phyloP scores from a whole-genome alignment of 2,329 filamentous ascomycete species.

The Nothophaeocryptopus gaeumannii region DNA sequence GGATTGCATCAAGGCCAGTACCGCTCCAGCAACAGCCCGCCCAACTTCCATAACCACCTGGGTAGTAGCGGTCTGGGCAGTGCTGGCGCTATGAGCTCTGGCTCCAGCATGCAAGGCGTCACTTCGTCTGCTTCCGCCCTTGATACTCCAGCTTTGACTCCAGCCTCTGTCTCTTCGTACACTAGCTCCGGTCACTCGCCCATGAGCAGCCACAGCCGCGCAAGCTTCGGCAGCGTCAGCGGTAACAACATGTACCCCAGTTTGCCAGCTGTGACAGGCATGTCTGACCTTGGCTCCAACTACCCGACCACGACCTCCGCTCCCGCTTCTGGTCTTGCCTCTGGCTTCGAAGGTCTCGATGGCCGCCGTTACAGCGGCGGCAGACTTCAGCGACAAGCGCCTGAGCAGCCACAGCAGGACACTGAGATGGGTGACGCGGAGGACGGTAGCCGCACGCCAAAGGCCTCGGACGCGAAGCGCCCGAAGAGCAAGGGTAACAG shows the following conservation, averaged over 20 bases:
- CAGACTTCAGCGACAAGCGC: constrained; percentile 55
- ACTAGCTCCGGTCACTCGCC: constrained; percentile 71
- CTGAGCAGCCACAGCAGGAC: constrained; percentile 41
- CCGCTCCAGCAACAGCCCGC: constrained; percentile 59
- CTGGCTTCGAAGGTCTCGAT: constrained; percentile 59
- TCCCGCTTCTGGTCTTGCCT: constrained; percentile 66
- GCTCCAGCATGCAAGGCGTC: constrained; percentile 36
- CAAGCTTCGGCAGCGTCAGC: constrained; percentile 53
- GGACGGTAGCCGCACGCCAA: constrained; percentile 36
- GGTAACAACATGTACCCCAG: constrained; percentile 67
- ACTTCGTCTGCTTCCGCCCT: constrained; percentile 44
- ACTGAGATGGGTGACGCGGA: constrained; percentile 42
- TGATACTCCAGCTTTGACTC: constrained; percentile 74
- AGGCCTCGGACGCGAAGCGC: constrained; percentile 27
- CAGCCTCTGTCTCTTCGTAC: constrained; percentile 72
- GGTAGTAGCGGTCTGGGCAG: constrained; percentile 29
- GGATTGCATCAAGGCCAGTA: constrained; percentile 52
- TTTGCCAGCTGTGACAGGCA: constrained; percentile 67
- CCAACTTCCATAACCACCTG: constrained; percentile 33
- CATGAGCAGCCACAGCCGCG: constrained; percentile 61
- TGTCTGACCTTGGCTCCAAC: constrained; percentile 54
- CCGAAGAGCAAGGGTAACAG: constrained; percentile 33
- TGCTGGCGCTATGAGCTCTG: constrained; percentile 41
- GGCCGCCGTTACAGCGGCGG: constrained; percentile 61
- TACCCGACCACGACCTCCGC: constrained; percentile 67